These are phyloP conservation scores for Lichina pygmaea DNA, from an alignment of 495 filamentous ascomycete species.

Conservation along the genomic window DNA sequence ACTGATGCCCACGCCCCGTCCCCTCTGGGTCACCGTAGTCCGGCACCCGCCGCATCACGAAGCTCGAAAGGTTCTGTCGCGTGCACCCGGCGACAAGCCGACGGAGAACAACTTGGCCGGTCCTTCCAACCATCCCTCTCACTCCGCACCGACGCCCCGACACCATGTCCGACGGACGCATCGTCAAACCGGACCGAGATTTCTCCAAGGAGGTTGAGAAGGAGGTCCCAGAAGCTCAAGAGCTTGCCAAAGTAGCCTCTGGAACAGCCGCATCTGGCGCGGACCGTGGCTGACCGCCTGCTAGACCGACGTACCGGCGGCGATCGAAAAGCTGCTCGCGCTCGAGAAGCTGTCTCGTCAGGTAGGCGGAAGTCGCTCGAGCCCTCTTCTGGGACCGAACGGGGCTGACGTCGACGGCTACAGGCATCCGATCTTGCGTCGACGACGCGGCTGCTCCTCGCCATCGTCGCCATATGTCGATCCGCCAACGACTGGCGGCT, in stretches of 20 bases:
- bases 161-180: conserved; percentile 27
- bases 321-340: conserved; percentile 72
- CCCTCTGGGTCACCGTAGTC: too few species aligned
- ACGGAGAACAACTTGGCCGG: too few species aligned
- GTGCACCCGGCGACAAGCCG: too few species aligned
- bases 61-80: too few species aligned
- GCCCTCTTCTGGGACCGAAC: not conserved
- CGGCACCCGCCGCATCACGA: too few species aligned
- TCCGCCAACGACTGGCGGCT: conserved; percentile 74
- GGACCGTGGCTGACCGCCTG: conserved; percentile 2
- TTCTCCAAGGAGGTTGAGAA: conserved; percentile 80
- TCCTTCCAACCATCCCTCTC: not conserved
- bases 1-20: too few species aligned
- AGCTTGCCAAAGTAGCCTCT: conserved; percentile 49
- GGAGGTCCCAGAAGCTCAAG: conserved; percentile 65
- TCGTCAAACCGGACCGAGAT: conserved; percentile 45
- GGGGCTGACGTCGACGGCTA: not conserved
- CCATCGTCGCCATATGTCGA: conserved; percentile 84
- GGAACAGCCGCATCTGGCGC: conserved; percentile 2
- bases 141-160: not conserved
- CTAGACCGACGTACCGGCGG: conserved; percentile 53
- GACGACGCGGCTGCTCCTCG: conserved; percentile 63
- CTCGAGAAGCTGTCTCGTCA: conserved; percentile 95
- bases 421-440: conserved; percentile 87
- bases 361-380: conserved; percentile 21